Percentiles rank a stretch among this genome's conserved stretches.
Conservation (phyloP, 129 eudicot species). For the Dittrichia graveolens region DNA sequence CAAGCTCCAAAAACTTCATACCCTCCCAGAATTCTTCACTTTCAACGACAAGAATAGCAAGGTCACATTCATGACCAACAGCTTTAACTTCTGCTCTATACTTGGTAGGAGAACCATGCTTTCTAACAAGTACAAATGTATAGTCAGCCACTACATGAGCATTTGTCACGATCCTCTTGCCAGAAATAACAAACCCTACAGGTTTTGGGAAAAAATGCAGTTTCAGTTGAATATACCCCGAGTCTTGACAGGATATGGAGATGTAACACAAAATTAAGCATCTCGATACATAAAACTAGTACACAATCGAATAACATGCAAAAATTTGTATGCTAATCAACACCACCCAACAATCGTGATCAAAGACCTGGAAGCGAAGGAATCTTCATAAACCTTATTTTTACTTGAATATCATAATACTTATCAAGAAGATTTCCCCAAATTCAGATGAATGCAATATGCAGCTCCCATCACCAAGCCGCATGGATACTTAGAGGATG, state of each 20-base stretch:
- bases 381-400: too few species aligned
- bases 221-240: not conserved
- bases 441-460: too few species aligned
- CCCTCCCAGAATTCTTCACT: constrained; percentile 97
- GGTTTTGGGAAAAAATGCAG: not conserved
- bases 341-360: too few species aligned
- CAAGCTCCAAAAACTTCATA: constrained; percentile 79
- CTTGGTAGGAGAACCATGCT: constrained; percentile 96
- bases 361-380: too few species aligned
- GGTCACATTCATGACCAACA: constrained; percentile 96
- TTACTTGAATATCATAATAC: too few species aligned
- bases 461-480: too few species aligned
- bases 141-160: constrained; percentile 99
- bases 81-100: constrained; percentile 88
- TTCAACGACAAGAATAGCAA: constrained; percentile 84
- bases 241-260: not conserved
- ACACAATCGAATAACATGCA: too few species aligned
- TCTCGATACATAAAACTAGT: too few species aligned
- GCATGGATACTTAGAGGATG: too few species aligned
- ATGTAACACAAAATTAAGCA: not conserved
- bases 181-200: constrained; percentile 88
- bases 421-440: too few species aligned
- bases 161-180: constrained; percentile 92
- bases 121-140: constrained; percentile 92
- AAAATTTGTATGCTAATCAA: too few species aligned